These are phyloP conservation scores for Fusarium xylarioides DNA, from an alignment of 2,329 filamentous ascomycete genomes.

Conservation along the genomic window DNA sequence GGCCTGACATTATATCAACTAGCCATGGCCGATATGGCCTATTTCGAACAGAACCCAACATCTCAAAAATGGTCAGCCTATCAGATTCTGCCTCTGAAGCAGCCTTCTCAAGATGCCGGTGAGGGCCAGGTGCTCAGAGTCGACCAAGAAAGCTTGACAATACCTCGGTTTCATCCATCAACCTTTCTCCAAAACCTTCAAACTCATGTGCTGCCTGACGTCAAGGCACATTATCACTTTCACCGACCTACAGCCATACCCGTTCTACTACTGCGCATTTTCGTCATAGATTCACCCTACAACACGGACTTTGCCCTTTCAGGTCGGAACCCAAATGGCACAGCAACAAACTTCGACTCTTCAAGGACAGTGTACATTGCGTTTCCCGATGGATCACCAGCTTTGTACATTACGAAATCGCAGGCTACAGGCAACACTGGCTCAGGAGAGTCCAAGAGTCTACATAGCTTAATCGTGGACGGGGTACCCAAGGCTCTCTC, in stretches of 20 bases:
- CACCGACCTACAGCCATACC: slow-evolving; percentile 75
- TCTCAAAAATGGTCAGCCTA: slow-evolving; percentile 73
- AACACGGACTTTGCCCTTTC: slow-evolving; percentile 65
- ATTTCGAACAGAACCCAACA: slow-evolving; percentile 71
- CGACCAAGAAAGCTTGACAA: slow-evolving; percentile 57
- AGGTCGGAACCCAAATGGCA: slow-evolving; percentile 43
- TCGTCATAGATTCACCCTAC: slow-evolving; percentile 83
- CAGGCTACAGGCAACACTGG: slow-evolving; percentile 54
- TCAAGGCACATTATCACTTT: slow-evolving; percentile 86
- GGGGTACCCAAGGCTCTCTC: slow-evolving; percentile 86
- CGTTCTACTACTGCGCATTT: slow-evolving; percentile 78
- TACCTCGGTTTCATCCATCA: slow-evolving; percentile 81
- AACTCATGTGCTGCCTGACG: slow-evolving; percentile 75
- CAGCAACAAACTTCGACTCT: slow-evolving; percentile 63
- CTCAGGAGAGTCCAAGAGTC: slow-evolving; percentile 65
- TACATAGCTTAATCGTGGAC: slow-evolving; percentile 77
- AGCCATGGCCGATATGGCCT: slow-evolving; percentile 73
- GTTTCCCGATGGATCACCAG: slow-evolving; percentile 82
- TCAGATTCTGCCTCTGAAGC: slow-evolving; percentile 63
- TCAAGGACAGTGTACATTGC: slow-evolving; percentile 80
- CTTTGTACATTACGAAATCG: slow-evolving; percentile 72
- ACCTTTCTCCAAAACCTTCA: slow-evolving; percentile 83
- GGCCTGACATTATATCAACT: slow-evolving; percentile 73
- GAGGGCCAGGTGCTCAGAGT: slow-evolving; percentile 53
- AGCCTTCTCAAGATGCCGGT: slow-evolving; percentile 48